Percentiles rank a stretch among this genome's conserved stretches.
Conservation (phyloP, 495 filamentous ascomycete species). For the Chlorociboria aeruginascens region DNA sequence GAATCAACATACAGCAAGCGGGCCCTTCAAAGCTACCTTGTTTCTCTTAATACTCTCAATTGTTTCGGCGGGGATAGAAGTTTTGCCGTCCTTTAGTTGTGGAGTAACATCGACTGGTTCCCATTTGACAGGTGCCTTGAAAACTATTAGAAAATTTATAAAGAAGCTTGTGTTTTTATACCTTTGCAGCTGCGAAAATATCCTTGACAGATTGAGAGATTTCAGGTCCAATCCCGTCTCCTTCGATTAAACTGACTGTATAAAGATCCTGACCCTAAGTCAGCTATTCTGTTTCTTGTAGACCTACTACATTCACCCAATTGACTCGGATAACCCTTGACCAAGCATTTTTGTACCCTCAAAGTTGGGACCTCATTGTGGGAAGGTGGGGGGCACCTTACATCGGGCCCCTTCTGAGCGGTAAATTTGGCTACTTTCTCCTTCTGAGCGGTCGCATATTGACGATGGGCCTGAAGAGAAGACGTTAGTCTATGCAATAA, state of each 20-base stretch:
- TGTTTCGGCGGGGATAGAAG: slow-evolving; percentile 78
- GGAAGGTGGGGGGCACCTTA: slow-evolving; percentile 32
- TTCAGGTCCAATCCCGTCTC: slow-evolving; percentile 96
- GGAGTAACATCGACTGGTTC: slow-evolving; percentile 94
- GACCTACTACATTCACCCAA: neutral
- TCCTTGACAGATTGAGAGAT: slow-evolving; percentile 96
- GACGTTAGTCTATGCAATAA: slow-evolving; percentile 3
- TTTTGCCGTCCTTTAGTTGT: slow-evolving; percentile 82
- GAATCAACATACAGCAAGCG: slow-evolving; percentile 65
- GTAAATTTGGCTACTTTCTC: slow-evolving; percentile 87
- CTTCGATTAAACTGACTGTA: slow-evolving; percentile 93
- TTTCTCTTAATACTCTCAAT: slow-evolving; percentile 86
- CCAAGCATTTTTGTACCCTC: neutral
- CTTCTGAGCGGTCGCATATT: slow-evolving; percentile 19
- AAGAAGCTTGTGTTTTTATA: slow-evolving; percentile 27
- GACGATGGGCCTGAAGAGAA: slow-evolving; percentile 17
- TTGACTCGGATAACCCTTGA: slow-evolving; percentile 7
- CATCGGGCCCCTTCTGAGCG: slow-evolving; percentile 76
- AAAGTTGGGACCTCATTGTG: neutral
- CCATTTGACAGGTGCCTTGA: slow-evolving; percentile 85
- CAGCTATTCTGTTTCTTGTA: neutral
- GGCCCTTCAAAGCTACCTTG: slow-evolving; percentile 93
- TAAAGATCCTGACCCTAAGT: slow-evolving; percentile 62
- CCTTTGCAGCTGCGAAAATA: slow-evolving; percentile 91
- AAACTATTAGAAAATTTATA: slow-evolving; percentile 11